Base-by-base conservation (phyloP, 805 yeast species). In the Saturnispora sanitii region DNA sequence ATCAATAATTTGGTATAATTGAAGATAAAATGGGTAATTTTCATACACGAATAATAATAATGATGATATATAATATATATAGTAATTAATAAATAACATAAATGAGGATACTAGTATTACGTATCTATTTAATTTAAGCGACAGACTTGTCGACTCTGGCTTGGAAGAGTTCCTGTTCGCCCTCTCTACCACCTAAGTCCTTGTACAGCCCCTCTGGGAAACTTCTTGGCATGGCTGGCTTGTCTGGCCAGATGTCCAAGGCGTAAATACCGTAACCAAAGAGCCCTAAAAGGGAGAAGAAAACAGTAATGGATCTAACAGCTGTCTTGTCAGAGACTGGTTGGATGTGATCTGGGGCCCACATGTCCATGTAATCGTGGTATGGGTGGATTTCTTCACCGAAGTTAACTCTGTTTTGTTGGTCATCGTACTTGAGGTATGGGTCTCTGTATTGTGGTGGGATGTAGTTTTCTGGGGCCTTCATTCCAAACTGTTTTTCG, bases 291-390 rank as follows among this genome's bases (percentile, higher is more conserved):
- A 55, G 56, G n/a, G 70, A 77, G 52, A 80, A 73, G 60, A 80
- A 80, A 6, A 65, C 54, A n/a, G 62, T 63, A 47, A 77, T 71
- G 58, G 75, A 75, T 50, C 61, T 68, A 40, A 77, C 58, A 1
- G 94, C 94, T 25, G 73, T 70, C 35, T 60, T 55, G 60, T 82
- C 80, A 30, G 72, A 64, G 26, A 77, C 81, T 29, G 66, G 58
- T 50, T 77, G 76, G 57, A 68, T 75, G 54, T 77, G 71, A 54
- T 84, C 94, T 11, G 94, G 92, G 7, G 94, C 74, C 94, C 94
- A 84, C 69, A 82, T 71, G 59, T 84, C 88, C 54, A 78, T 68
- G 59, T 74, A 64, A 55, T 84, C 95, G 49, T 79, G 82, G 52
- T 78, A 75, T 41, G 77, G 75, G 57, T 77, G 78, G 48, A 83